Evolutionary conservation across 2,329 filamentous ascomycete species (phyloP).

Genomic region (Ophiobolus disseminans): DNA sequence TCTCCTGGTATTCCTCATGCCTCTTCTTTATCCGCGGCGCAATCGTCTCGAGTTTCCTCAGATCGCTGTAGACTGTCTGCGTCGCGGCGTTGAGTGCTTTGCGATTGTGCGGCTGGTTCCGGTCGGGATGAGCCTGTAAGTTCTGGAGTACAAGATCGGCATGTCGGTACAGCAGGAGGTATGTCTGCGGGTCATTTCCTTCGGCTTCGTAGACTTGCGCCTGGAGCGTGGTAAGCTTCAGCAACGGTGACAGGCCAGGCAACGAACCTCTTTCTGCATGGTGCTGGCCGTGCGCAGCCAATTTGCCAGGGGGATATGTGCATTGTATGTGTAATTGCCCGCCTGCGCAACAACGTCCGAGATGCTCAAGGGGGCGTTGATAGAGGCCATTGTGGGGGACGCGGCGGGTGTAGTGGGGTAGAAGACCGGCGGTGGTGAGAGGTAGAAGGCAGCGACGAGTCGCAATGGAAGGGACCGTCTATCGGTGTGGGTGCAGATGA

Average conservation of each 20-base stretch:
- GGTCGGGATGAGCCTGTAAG: conserved; percentile 77
- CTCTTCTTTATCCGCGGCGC: conserved; percentile 78
- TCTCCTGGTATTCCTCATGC: conserved; percentile 60
- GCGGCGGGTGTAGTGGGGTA: conserved; percentile 15
- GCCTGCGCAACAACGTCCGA: conserved; percentile 80
- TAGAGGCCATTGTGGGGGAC: conserved; percentile 34
- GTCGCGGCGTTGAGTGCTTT: conserved; percentile 63
- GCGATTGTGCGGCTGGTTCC: conserved; percentile 67
- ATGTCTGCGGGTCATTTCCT: conserved; percentile 85
- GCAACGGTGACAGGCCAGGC: not conserved
- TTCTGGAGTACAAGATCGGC: conserved; percentile 81
- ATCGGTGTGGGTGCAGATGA: conserved; percentile 27
- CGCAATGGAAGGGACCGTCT: conserved; percentile 19
- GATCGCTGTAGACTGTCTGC: conserved; percentile 67
- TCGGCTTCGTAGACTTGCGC: conserved; percentile 85
- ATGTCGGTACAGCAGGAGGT: conserved; percentile 89
- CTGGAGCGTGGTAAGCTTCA: conserved; percentile 55
- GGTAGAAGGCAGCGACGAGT: conserved; percentile 1
- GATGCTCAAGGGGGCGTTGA: conserved; percentile 68
- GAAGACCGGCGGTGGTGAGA: not conserved
- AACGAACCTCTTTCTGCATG: conserved; percentile 77
- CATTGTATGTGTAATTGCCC: conserved; percentile 81
- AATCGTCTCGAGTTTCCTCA: conserved; percentile 76
- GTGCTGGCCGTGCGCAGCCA: conserved; percentile 84
- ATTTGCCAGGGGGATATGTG: conserved; percentile 75